These are phyloP conservation scores for Blastosporella zonata DNA, from an alignment of 1,284 basidiomycete genomes.

Conservation along the genomic window DNA sequence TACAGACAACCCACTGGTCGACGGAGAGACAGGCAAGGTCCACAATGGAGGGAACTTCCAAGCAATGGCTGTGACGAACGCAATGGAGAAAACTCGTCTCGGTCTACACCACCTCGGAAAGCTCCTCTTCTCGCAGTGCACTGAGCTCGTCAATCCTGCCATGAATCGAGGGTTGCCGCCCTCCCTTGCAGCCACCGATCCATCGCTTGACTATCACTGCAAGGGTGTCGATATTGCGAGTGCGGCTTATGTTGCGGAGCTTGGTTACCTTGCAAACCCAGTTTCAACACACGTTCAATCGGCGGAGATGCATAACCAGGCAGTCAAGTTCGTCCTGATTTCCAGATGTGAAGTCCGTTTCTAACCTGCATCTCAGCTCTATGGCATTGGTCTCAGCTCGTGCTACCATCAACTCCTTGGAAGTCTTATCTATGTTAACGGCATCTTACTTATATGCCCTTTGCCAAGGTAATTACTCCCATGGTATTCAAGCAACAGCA, in stretches of 20 bases:
- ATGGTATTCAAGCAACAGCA: neutral
- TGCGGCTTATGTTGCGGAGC: conserved; percentile 78
- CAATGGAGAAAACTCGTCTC: conserved; percentile 86
- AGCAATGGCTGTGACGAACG: conserved; percentile 83
- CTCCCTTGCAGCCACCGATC: conserved; percentile 77
- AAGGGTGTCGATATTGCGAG: conserved; percentile 87
- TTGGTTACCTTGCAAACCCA: conserved; percentile 80
- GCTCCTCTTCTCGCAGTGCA: conserved; percentile 79
- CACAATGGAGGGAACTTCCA: conserved; percentile 85
- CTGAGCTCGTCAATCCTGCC: conserved; percentile 76
- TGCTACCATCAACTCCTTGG: conserved; percentile 73
- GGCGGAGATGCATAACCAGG: conserved; percentile 87
- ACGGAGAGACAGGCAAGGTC: conserved; percentile 61
- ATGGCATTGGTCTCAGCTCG: conserved; percentile 79
- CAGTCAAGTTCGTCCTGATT: conserved; percentile 62
- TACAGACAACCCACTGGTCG: conserved; percentile 75
- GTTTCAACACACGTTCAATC: conserved; percentile 84
- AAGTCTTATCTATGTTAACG: conserved; percentile 71
- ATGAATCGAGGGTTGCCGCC: conserved; percentile 86
- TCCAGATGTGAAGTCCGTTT: neutral
- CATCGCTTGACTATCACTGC: conserved; percentile 78
- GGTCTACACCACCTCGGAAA: conserved; percentile 81
- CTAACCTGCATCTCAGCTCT: conserved; percentile 46
- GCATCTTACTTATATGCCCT: conserved; percentile 75
- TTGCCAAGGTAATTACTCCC: conserved; percentile 67